phyloP scores from a whole-genome alignment of 2,329 filamentous ascomycete species.

The Sporothrix mexicana region DNA sequence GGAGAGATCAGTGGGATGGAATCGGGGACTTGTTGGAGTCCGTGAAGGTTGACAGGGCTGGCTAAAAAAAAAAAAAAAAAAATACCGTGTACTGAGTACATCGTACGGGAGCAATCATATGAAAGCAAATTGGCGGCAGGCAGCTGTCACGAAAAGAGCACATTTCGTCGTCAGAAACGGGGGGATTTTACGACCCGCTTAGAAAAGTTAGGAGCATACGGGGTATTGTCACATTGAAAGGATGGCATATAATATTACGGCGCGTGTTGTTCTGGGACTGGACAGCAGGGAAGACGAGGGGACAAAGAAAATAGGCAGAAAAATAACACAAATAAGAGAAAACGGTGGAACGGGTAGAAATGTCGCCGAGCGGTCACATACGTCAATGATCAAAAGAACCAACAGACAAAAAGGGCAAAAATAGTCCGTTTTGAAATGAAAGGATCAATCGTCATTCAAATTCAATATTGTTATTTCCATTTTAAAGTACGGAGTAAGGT shows the following conservation, averaged over 20 bases:
- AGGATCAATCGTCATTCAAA: neutral
- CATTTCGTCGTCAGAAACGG: too few species aligned
- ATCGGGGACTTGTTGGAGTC: constrained; percentile 16
- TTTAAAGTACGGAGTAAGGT: neutral
- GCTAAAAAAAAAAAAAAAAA: too few species aligned
- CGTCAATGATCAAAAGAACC: constrained; percentile 1
- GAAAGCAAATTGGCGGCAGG: neutral
- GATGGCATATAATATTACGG: neutral
- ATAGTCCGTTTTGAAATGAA: neutral
- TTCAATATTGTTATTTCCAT: neutral
- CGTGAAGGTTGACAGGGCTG: neutral
- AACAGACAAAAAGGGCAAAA: neutral
- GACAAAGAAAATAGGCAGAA: neutral
- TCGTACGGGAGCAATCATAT: too few species aligned
- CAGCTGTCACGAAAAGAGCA: neutral
- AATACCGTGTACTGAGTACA: too few species aligned
- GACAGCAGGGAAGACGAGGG: neutral
- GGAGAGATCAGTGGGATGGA: neutral
- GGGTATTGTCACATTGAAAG: neutral
- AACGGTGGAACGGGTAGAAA: neutral
- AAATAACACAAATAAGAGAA: neutral
- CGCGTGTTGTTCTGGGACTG: constrained; percentile 25
- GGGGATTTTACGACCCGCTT: too few species aligned
- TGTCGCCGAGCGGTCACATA: constrained; percentile 6
- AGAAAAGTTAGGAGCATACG: too few species aligned